Evolutionary conservation across 768 basidiomycete genomes (phyloP), one percentile per base, ranked within the genome.

Genomic region (Polyporus arcularius): DNA sequence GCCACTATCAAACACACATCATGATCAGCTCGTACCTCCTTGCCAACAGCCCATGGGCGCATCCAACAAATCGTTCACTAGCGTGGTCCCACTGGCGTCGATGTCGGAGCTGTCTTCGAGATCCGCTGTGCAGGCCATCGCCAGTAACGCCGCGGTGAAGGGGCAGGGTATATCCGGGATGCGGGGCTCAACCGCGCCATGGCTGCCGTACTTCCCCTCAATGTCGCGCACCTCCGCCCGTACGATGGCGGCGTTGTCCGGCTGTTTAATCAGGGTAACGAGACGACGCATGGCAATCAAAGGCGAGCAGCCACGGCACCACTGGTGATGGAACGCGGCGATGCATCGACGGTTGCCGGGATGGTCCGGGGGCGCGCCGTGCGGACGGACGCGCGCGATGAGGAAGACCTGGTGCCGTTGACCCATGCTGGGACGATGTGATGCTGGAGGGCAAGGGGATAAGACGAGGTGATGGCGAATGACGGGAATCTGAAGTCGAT

Each of bases 371-470:
- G 60, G 60, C 6, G 54, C 53, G 16, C 68, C 66, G 31, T 68
- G 66, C 12, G 72, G 66, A 32, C 60, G 57, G 35, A 79, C 66
- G 11, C 70, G 71, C 16, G 78, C 77, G 50, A 80, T 74, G 53
- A 78, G 55, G 58, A 73, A 80, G 16, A 69, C 70, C 63, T 79
- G 78, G 65, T 79, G 77, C 64, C 77, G 67, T 61, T 77, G 74
- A 26, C 78, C 77, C 77, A 79, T 78, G 30, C 46, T 47, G 35
- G 11, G 35, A 35, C 35, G 35, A 35, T 6, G 35, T 35, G 35
- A 35, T 35, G 35, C 7, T 35, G 6, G 35, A 11, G 35, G 35
- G 3, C 11, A 35, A 35, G 35, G 11, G 35, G 35, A 6, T 35
- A 6, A 11, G 7, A 35, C 35, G 7, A 6, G 7, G 11, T 6